These are phyloP conservation scores for Luffa aegyptiaca DNA, from an alignment of 306 rosid genomes.

Conservation along the genomic window DNA sequence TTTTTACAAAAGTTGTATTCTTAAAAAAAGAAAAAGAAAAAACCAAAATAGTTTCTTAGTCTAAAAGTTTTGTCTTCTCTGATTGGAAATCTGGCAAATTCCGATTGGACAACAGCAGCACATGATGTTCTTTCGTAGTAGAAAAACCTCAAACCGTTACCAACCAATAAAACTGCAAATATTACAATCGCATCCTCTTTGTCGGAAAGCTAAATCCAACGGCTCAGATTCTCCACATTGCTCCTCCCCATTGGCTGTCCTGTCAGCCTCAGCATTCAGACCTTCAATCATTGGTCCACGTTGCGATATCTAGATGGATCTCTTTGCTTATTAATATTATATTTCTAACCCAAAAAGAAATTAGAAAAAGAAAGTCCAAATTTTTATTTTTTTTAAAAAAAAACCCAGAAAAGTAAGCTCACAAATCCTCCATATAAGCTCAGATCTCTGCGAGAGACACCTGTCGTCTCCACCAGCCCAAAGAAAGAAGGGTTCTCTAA, in stretches of 20 bases:
- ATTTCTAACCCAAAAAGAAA: not conserved
- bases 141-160: conserved; percentile 9
- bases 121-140: not conserved
- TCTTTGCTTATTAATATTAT: not conserved
- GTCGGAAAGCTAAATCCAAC: conserved; percentile 39
- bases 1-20: not conserved
- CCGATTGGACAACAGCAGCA: not conserved
- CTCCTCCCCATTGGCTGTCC: conserved; percentile 4
- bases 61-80: not conserved
- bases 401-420: conserved; percentile 12
- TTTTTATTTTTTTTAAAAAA: not conserved
- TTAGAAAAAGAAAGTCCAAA: not conserved
- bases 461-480: not conserved
- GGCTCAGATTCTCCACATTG: conserved; percentile 31
- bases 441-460: conserved; percentile 3
- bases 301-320: conserved; percentile 14
- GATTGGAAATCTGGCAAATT: not conserved
- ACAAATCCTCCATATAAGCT: conserved; percentile 29
- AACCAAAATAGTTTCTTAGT: not conserved
- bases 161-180: conserved; percentile 10
- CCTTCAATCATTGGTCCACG: conserved; percentile 45
- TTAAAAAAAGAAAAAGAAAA: not conserved
- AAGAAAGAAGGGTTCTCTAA: not conserved
- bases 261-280: conserved; percentile 24
- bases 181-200: conserved; percentile 17